Percentiles rank a stretch among this genome's conserved stretches.
Conservation (phyloP, 2,329 filamentous ascomycete genomes). For the Fusarium odoratissimum region DNA sequence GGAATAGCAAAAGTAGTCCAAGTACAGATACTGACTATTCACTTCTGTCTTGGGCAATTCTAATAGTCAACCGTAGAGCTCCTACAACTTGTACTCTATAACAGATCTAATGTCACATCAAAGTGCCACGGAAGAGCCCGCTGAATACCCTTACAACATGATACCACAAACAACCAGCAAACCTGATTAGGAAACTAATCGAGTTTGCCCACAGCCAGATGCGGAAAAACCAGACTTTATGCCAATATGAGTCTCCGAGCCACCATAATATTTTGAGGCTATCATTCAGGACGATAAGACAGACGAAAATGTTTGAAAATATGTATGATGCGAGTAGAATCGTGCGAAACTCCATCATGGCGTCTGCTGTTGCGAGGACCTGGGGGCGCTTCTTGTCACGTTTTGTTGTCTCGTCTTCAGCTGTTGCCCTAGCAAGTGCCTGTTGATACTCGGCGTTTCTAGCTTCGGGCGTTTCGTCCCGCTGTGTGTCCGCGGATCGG, state of each 20-base stretch:
- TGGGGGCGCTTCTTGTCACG: background rate
- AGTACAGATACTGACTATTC: too few species aligned
- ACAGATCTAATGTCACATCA: too few species aligned
- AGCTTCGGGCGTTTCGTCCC: background rate
- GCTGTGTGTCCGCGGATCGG: background rate
- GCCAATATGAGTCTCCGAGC: background rate
- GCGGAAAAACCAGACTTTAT: slow-evolving; percentile 9
- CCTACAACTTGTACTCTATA: too few species aligned
- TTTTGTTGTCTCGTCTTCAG: accelerated
- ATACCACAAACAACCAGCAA: background rate
- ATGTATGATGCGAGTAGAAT: slow-evolving; percentile 3
- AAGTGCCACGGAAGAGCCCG: too few species aligned
- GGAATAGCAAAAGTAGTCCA: too few species aligned
- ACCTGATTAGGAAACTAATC: background rate
- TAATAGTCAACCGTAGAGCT: too few species aligned
- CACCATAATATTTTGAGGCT: background rate
- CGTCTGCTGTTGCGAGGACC: background rate
- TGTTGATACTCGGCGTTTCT: background rate
- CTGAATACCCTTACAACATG: accelerated
- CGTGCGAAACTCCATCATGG: slow-evolving; percentile 14
- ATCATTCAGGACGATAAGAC: slow-evolving; percentile 1
- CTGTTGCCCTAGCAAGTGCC: background rate
- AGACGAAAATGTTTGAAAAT: slow-evolving; percentile 5
- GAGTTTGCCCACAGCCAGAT: slow-evolving; percentile 4
- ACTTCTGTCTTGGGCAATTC: too few species aligned